Base-by-base conservation (phyloP, 2,329 filamentous ascomycete genomes). In the Paraphaeosphaeria sporulosa region DNA sequence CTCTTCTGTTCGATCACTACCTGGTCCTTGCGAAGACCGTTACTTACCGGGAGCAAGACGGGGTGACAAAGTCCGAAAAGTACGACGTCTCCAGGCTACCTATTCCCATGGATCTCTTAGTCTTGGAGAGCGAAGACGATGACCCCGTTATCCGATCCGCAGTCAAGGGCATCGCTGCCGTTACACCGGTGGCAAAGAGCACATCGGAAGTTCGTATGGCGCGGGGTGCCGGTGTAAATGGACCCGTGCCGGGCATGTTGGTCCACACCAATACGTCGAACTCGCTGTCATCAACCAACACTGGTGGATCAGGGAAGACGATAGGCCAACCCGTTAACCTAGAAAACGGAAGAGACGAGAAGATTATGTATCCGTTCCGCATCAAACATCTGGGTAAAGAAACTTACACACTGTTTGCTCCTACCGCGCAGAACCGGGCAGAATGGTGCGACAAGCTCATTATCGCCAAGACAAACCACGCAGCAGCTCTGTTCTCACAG, bases 381-480 rank as follows among this genome's bases (percentile, higher is more conserved):
- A 88, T 99, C 75, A 97, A 97, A 80, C 95, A 99, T 80, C 86
- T 99, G 21, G 95, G 96, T 13, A 92, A 96, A 63, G 94, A 97
- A 68, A 89, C 92, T 0, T 98, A 97, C 76, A 97, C 91, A 0
- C 82, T 99, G 1, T 98, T 96, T 75, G 94, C 94, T 0, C 87
- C 90, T 6, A 90, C 88, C 1, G 86, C 89, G 2, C 86, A 90
- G 62, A 90, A 89, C 69, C 87, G 95, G 59, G 84, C 88, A 63
- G 92, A 96, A 51, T 99, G 96, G 96, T 96, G 93, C 71, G 88
- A 89, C 65, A 96, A 93, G 79, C 96, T 99, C 69, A 90, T 96
- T 48, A 91, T 96, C 77, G 95, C 95, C 34, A 99, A 99, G 82
- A 96, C 93, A 7, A 89, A 90, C 60, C 94, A 99, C 75, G 95